Percentiles rank a stretch among this genome's conserved stretches.
Conservation (phyloP, 805 yeast species). For the Geotrichum ghanense region DNA sequence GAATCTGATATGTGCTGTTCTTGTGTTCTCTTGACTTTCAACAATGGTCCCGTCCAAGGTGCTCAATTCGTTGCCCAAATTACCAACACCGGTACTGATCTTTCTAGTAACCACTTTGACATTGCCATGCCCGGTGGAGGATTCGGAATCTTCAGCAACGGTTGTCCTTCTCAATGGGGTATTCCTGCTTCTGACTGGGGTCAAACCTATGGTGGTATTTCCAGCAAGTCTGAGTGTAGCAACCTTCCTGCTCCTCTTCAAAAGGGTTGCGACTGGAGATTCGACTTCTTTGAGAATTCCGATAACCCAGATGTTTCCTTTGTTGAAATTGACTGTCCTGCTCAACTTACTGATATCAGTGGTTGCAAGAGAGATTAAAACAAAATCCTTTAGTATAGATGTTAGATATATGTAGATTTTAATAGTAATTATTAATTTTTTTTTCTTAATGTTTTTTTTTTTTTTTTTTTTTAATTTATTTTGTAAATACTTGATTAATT, state of each 20-base stretch:
- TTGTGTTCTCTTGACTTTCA: constrained; percentile 5
- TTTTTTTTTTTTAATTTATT: too few species aligned
- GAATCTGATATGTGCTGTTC: constrained; percentile 4
- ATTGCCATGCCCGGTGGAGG: constrained; percentile 7
- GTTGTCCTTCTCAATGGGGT: constrained; percentile 5
- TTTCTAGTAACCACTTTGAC: constrained; percentile 3
- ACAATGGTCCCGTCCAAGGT: constrained; percentile 5
- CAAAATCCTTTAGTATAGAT: too few species aligned
- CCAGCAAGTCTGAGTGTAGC: constrained; percentile 1
- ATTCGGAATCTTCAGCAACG: constrained; percentile 1
- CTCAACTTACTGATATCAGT: constrained; percentile 5
- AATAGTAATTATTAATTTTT: too few species aligned
- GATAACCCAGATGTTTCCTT: constrained; percentile 4
- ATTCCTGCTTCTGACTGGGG: constrained; percentile 3
- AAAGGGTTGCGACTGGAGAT: constrained; percentile 8
- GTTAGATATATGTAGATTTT: too few species aligned
- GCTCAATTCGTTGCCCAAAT: constrained; percentile 5
- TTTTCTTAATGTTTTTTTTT: too few species aligned
- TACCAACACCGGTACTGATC: constrained; percentile 6
- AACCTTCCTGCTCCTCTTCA: constrained; percentile 3
- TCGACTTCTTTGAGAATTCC: constrained; percentile 2
- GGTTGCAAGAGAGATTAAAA: constrained; percentile 5
- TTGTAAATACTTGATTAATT: too few species aligned
- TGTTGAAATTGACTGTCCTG: constrained; percentile 5
- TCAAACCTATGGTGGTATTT: constrained; percentile 6